These are phyloP conservation scores for Emericellopsis cladophorae DNA, from an alignment of 2,329 filamentous ascomycete genomes.

Conservation along the genomic window DNA sequence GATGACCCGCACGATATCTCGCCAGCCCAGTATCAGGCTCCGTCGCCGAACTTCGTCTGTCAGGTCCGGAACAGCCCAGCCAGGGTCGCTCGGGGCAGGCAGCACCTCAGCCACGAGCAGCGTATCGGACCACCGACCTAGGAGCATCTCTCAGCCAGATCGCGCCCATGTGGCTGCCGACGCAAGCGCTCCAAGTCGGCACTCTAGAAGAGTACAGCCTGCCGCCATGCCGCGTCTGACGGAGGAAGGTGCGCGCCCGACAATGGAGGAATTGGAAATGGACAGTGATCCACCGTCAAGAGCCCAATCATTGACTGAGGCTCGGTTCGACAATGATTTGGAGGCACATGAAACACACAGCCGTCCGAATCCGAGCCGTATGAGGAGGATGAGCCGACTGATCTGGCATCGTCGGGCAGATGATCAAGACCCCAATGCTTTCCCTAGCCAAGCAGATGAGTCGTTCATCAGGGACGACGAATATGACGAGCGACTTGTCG, in stretches of 20 bases:
- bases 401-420: slow-evolving; percentile 11
- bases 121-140: slow-evolving; percentile 9
- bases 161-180: slow-evolving; percentile 10
- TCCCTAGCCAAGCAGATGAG: background rate
- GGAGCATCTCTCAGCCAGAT: slow-evolving; percentile 22
- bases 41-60: background rate
- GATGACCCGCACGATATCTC: background rate
- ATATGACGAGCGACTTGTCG: slow-evolving; percentile 24
- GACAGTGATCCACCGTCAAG: slow-evolving; percentile 11
- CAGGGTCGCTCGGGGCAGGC: background rate
- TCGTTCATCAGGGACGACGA: slow-evolving; percentile 11
- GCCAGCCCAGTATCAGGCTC: background rate
- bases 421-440: background rate
- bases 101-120: background rate
- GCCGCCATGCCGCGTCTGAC: slow-evolving; percentile 23
- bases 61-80: background rate
- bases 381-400: slow-evolving; percentile 11
- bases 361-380: slow-evolving; percentile 5
- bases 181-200: slow-evolving; percentile 9
- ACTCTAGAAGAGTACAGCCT: slow-evolving; percentile 18
- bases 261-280: slow-evolving; percentile 18
- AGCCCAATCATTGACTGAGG: slow-evolving; percentile 12
- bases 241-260: slow-evolving; percentile 22
- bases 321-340: slow-evolving; percentile 1
- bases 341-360: background rate